Evolutionary conservation across 2,329 filamentous ascomycete genomes (phyloP).

Genomic region (Clarireedia homoeocarpa): DNA sequence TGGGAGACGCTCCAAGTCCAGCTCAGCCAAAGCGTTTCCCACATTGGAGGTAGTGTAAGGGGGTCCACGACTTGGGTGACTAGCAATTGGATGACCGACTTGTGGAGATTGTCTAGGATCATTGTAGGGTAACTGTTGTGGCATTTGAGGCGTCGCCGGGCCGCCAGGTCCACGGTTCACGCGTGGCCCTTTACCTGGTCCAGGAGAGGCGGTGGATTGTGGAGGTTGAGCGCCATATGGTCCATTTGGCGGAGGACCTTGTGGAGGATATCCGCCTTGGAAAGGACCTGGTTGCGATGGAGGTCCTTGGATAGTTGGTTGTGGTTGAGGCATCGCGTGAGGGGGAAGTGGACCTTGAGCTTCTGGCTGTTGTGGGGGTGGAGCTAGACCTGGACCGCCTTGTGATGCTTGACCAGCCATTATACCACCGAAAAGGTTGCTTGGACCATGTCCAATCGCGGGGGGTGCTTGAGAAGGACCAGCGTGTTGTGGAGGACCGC

Average conservation of each 20-base stretch:
- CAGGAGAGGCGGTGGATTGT: conserved; percentile 78
- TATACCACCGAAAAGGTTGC: conserved; percentile 89
- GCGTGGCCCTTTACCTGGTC: conserved; percentile 60
- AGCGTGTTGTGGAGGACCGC: conserved; percentile 65
- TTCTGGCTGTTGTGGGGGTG: conserved; percentile 47
- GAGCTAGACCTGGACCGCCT: conserved; percentile 76
- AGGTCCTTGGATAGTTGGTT: conserved; percentile 38
- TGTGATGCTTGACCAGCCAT: conserved; percentile 84
- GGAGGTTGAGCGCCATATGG: conserved; percentile 72
- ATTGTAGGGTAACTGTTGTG: conserved; percentile 78
- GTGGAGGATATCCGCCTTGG: conserved; percentile 46
- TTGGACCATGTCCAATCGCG: conserved; percentile 76
- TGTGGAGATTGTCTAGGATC: conserved; percentile 78
- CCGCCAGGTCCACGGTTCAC: conserved; percentile 59
- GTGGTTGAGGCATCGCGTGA: conserved; percentile 56
- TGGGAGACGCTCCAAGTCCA: conserved; percentile 79
- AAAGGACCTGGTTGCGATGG: conserved; percentile 59
- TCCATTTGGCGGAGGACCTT: conserved; percentile 49
- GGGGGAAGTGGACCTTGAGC: conserved; percentile 8
- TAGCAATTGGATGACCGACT: conserved; percentile 75
- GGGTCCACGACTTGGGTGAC: conserved; percentile 38
- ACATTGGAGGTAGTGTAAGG: conserved; percentile 38
- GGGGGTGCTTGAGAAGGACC: conserved; percentile 77
- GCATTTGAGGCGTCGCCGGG: conserved; percentile 87
- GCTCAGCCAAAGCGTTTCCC: conserved; percentile 70